Conservation (phyloP, 2,329 filamentous ascomycete species). For the Plenodomus biglobosus region DNA sequence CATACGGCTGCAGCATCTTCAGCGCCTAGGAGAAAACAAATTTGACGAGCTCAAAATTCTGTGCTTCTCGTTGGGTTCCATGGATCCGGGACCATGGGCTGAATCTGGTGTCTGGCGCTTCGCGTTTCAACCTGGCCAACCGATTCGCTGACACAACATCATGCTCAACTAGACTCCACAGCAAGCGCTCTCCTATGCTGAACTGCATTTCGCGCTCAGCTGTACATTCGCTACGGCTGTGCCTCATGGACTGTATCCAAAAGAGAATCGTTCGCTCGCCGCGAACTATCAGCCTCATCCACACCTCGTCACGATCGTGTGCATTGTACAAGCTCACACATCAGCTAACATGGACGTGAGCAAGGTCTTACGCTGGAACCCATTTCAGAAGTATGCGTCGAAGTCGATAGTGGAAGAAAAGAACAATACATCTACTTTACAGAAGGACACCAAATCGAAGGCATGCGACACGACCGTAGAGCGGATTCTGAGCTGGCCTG, state of each 20-base stretch:
- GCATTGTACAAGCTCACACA: constrained; percentile 8
- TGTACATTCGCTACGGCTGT: constrained; percentile 26
- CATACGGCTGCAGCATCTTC: background rate
- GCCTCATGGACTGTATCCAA: constrained; percentile 25
- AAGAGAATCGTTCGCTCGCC: constrained; percentile 27
- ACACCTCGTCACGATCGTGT: constrained; percentile 5
- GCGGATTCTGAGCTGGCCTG: constrained; percentile 34
- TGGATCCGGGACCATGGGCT: background rate
- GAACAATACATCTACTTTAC: background rate
- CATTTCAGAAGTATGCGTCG: constrained; percentile 12
- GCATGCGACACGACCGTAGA: constrained; percentile 25
- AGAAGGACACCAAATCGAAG: constrained; percentile 17
- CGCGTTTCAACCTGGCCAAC: constrained; percentile 22
- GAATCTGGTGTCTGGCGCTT: constrained; percentile 17
- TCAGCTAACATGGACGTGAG: constrained; percentile 15
- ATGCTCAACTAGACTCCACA: constrained; percentile 4
- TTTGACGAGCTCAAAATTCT: background rate
- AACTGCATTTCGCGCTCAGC: constrained; percentile 8
- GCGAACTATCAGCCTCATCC: constrained; percentile 24
- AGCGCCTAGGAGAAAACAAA: background rate
- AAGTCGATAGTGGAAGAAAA: constrained; percentile 5
- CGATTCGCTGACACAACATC: constrained; percentile 22
- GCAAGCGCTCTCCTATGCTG: constrained; percentile 25
- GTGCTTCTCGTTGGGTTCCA: background rate
- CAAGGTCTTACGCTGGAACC: constrained; percentile 14